Conservation (phyloP, 305 asterid species). For the Fraxinus velutina region DNA sequence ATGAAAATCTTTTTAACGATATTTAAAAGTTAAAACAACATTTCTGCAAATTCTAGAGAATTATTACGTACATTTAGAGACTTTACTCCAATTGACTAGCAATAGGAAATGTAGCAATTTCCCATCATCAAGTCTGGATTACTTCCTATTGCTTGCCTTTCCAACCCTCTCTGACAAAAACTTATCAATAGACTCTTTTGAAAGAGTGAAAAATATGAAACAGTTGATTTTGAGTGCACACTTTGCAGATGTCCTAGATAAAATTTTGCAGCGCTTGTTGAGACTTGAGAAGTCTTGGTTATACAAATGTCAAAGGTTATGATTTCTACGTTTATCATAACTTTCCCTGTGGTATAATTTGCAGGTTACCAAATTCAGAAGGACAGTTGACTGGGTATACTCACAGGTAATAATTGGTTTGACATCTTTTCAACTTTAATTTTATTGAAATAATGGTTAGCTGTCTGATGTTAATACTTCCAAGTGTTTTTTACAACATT, state of each 20-base stretch:
- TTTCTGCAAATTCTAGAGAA: not conserved
- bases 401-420: constrained; percentile 54
- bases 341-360: constrained; percentile 5
- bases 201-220: constrained; percentile 8
- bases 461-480: not conserved
- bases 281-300: constrained; percentile 1
- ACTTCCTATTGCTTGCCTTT: not conserved
- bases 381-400: constrained; percentile 59
- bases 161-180: not conserved
- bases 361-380: constrained; percentile 67
- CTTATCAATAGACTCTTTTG: not conserved
- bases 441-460: not conserved
- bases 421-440: not conserved
- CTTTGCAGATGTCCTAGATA: not conserved
- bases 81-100: not conserved
- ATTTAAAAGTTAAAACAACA: not conserved
- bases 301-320: constrained; percentile 1
- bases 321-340: not conserved
- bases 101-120: not conserved
- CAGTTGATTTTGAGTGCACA: not conserved
- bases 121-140: not conserved
- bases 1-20: not conserved
- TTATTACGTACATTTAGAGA: not conserved
- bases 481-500: not conserved
- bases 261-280: constrained; percentile 8